Conservation (phyloP, 306 rosid genomes). For the Trichosanthes truncata region DNA sequence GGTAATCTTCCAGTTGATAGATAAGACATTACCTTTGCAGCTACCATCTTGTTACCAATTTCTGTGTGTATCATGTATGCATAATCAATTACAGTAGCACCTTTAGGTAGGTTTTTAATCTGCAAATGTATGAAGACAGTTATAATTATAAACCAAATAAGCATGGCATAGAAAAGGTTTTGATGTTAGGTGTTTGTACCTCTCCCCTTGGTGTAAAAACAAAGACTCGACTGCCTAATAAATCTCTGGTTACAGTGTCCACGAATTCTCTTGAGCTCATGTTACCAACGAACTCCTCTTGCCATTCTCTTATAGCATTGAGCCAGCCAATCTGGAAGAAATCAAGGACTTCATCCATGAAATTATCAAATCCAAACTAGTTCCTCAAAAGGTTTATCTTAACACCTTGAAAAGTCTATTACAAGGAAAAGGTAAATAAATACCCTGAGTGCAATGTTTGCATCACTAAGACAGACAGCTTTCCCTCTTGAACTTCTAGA, state of each 20-base stretch:
- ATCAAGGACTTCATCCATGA: conserved; percentile 26
- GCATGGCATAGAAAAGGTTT: background rate
- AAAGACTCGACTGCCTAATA: conserved; percentile 91
- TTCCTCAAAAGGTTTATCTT: conserved; percentile 3
- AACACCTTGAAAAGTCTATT: conserved; percentile 18
- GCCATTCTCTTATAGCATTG: conserved; percentile 99
- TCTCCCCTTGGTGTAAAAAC: conserved; percentile 98
- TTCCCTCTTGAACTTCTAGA: conserved; percentile 78
- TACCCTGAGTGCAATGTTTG: conserved; percentile 98
- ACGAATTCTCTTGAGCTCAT: conserved; percentile 99
- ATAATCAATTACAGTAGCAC: conserved; percentile 90
- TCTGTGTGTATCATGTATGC: conserved; percentile 99
- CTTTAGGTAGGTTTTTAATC: conserved; percentile 93
- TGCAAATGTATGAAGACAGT: conserved; percentile 18
- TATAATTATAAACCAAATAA: background rate
- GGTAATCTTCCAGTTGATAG: conserved; percentile 7
- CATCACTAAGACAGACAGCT: conserved; percentile 76
- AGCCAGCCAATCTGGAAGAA: conserved; percentile 94
- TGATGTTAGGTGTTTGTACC: conserved; percentile 26
- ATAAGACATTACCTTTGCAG: conserved; percentile 66
- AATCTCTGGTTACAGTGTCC: conserved; percentile 90
- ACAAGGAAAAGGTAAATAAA: conserved; percentile 18
- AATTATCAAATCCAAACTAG: conserved; percentile 20
- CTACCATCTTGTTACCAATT: conserved; percentile 97
- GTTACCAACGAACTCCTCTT: conserved; percentile 99